phyloP scores from a whole-genome alignment of 495 filamentous ascomycete genomes.

The Parathielavia appendiculata region DNA sequence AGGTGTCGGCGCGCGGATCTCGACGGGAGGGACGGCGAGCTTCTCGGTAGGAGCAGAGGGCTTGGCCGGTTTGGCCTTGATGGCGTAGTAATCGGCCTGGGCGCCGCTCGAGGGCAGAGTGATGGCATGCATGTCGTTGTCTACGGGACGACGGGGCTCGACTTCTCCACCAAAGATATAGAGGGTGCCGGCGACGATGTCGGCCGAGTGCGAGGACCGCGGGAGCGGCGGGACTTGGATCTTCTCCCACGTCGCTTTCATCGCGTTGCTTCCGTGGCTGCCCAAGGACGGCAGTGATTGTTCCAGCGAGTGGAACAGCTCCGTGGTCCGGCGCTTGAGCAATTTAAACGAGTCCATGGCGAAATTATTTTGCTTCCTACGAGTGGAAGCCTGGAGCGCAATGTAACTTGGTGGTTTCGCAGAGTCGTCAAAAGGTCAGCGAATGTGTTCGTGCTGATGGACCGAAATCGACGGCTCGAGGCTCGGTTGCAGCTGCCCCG shows the following conservation, averaged over 20 bases:
- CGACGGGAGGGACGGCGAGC: neutral
- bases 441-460: neutral
- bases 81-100: conserved; percentile 52
- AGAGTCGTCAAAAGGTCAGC: too few species aligned
- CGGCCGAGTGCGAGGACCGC: conserved; percentile 64
- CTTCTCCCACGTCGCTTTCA: conserved; percentile 57
- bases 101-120: conserved; percentile 51
- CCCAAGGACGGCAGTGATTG: conserved; percentile 27
- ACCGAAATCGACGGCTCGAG: too few species aligned
- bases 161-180: conserved; percentile 67
- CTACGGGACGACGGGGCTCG: conserved; percentile 47
- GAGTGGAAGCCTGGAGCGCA: neutral
- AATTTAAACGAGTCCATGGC: conserved; percentile 42
- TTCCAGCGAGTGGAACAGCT: conserved; percentile 39
- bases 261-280: conserved; percentile 20
- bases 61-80: conserved; percentile 39
- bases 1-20: neutral
- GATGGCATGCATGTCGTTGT: conserved; percentile 66
- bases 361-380: neutral
- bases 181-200: conserved; percentile 58
- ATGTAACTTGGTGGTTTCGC: neutral
- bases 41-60: neutral
- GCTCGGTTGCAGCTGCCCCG: neutral
- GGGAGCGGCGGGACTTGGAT: conserved; percentile 52
- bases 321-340: conserved; percentile 43